A percentile compares a stretch with the other conserved stretches of the same genome.
Conservation (phyloP, 257 asterid genomes). For the Verbena officinalis region DNA sequence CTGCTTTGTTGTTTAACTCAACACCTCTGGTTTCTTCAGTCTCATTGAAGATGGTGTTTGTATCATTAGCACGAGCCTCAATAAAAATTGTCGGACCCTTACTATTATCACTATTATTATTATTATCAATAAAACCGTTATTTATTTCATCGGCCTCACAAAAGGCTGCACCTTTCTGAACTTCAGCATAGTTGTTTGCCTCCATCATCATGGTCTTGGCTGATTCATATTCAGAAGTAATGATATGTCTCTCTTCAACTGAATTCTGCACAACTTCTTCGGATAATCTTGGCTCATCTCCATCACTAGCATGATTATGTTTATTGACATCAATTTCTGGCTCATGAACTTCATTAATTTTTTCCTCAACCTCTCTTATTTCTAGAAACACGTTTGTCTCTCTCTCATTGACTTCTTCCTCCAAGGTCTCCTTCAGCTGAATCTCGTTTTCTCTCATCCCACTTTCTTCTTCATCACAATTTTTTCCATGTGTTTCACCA, state of each 20-base stretch:
- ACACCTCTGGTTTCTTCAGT: constrained; percentile 38
- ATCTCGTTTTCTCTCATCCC: constrained; percentile 33
- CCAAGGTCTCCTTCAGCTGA: constrained; percentile 38
- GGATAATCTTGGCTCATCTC: constrained; percentile 33
- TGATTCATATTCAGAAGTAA: constrained; percentile 35
- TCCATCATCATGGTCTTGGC: constrained; percentile 27
- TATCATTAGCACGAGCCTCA: no score
- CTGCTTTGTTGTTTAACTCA: constrained; percentile 36
- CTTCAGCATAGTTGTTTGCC: constrained; percentile 35
- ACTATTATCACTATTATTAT: constrained; percentile 26
- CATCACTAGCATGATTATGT: constrained; percentile 31
- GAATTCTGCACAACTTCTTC: constrained; percentile 31
- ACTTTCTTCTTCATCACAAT: constrained; percentile 43
- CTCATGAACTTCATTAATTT: constrained; percentile 33
- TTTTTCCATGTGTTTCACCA: constrained; percentile 32
- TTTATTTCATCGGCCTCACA: constrained; percentile 37
- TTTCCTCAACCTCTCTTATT: constrained; percentile 31
- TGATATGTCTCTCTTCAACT: constrained; percentile 34
- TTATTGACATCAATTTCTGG: constrained; percentile 38
- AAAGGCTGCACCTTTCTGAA: constrained; percentile 31
- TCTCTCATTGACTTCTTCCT: constrained; percentile 30
- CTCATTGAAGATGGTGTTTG: constrained; percentile 30
- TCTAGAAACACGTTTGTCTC: constrained; percentile 28
- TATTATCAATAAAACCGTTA: constrained; percentile 32
- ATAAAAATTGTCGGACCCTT: constrained; percentile 20